A percentile compares a stretch with the other conserved stretches of the same genome.
Conservation (phyloP, 768 basidiomycete species). For the Dacryopinax spathularia region DNA sequence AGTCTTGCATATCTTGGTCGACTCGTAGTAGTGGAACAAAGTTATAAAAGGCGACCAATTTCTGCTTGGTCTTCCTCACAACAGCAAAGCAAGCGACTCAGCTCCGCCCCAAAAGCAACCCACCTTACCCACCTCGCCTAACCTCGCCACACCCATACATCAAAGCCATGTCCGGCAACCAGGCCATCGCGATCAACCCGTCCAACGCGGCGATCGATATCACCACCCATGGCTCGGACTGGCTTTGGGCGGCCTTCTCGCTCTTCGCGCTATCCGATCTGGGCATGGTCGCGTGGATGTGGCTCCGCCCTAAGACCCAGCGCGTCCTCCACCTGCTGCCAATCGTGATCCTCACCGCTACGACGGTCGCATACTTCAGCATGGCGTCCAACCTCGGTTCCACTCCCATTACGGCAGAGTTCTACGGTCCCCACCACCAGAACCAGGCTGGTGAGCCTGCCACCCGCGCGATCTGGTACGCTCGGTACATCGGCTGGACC, state of each 20-base stretch:
- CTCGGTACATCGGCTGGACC: constrained; percentile 42
- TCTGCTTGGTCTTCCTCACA: too few species aligned
- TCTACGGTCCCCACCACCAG: constrained; percentile 24
- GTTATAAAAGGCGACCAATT: too few species aligned
- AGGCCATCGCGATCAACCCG: constrained; percentile 19
- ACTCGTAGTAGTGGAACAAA: too few species aligned
- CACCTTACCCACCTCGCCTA: too few species aligned
- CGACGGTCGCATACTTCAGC: constrained; percentile 35
- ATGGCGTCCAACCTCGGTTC: constrained; percentile 45
- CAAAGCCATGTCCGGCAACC: background rate
- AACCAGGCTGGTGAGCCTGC: constrained; percentile 17
- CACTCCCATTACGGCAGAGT: constrained; percentile 35
- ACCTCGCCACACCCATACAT: too few species aligned
- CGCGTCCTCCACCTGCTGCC: constrained; percentile 39
- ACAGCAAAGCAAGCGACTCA: too few species aligned
- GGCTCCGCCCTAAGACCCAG: constrained; percentile 26
- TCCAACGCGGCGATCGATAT: constrained; percentile 30
- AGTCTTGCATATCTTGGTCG: too few species aligned
- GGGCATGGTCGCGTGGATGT: constrained; percentile 26
- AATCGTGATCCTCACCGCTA: constrained; percentile 35
- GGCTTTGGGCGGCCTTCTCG: constrained; percentile 42
- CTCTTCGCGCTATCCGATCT: constrained; percentile 35
- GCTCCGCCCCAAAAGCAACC: too few species aligned
- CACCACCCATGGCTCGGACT: constrained; percentile 35
- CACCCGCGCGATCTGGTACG: constrained; percentile 35